Conservation (phyloP, 257 asterid species). For the Solanum medicagineum region DNA sequence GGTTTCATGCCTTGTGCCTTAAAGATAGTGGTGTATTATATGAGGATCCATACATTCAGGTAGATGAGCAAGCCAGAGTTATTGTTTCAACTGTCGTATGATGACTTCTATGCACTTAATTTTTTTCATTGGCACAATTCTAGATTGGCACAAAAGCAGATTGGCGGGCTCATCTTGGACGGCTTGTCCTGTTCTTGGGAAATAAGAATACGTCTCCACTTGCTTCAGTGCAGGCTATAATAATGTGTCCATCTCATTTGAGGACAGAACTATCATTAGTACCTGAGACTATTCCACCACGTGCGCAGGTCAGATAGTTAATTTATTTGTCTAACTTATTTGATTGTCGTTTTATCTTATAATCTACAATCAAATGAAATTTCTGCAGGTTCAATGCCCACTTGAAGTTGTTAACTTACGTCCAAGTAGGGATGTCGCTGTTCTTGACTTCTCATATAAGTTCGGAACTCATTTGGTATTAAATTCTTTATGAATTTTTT, state of each 20-base stretch:
- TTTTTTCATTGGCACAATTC: slow-evolving; percentile 4
- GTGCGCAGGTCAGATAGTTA: slow-evolving; percentile 63
- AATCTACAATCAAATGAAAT: background rate
- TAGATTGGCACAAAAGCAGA: slow-evolving; percentile 96
- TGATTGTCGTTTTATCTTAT: background rate
- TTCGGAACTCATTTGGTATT: slow-evolving; percentile 64
- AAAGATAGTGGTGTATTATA: slow-evolving; percentile 93
- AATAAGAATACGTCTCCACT: slow-evolving; percentile 78
- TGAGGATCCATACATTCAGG: slow-evolving; percentile 94
- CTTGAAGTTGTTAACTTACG: slow-evolving; percentile 76
- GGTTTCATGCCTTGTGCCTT: slow-evolving; percentile 66
- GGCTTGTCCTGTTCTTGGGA: slow-evolving; percentile 86
- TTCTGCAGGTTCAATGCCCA: slow-evolving; percentile 76
- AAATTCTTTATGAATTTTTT: background rate
- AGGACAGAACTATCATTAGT: slow-evolving; percentile 69
- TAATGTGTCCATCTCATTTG: slow-evolving; percentile 75
- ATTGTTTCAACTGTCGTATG: background rate
- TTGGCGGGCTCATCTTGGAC: slow-evolving; percentile 83
- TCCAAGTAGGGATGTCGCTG: slow-evolving; percentile 90
- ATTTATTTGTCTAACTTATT: background rate
- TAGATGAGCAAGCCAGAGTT: slow-evolving; percentile 7
- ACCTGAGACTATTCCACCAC: slow-evolving; percentile 91
- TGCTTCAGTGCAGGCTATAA: slow-evolving; percentile 60
- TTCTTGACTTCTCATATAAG: slow-evolving; percentile 77
- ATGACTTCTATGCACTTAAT: slow-evolving; percentile 1